Evolutionary conservation across 768 basidiomycete species (phyloP).

Genomic region (Amanita inopinata): DNA sequence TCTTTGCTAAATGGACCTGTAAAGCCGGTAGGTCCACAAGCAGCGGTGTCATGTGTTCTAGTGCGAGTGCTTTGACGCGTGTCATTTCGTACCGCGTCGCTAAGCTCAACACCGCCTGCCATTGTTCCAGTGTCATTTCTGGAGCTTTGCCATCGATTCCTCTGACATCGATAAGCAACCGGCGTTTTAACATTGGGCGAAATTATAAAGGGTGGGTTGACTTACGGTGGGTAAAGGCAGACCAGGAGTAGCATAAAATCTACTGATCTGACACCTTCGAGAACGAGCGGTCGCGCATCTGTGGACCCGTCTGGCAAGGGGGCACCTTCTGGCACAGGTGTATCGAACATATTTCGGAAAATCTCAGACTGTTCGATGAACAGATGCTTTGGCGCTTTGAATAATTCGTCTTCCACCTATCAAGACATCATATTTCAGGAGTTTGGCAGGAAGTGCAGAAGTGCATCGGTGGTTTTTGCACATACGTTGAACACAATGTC

Average conservation of each 20-base stretch:
- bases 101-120: conserved; percentile 29
- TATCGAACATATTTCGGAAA: conserved; percentile 23
- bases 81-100: conserved; percentile 26
- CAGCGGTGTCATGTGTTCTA: background rate
- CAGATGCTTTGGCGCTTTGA: conserved; percentile 27
- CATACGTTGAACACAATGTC: too few species aligned
- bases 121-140: conserved; percentile 14
- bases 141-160: background rate
- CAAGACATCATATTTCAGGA: too few species aligned
- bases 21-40: background rate
- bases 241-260: conserved; percentile 17
- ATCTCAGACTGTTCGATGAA: conserved; percentile 25
- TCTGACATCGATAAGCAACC: background rate
- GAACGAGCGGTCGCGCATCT: conserved; percentile 19
- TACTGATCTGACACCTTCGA: conserved; percentile 16
- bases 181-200: too few species aligned
- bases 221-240: conserved; percentile 17
- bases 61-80: background rate
- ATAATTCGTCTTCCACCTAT: conserved; percentile 29
- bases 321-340: conserved; percentile 16
- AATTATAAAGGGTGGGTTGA: too few species aligned
- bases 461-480: too few species aligned
- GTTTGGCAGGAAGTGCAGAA: too few species aligned
- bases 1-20: conserved; percentile 13
- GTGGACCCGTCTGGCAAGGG: conserved; percentile 17